Conservation (phyloP, 306 rosid genomes). For the Citrullus amarus region DNA sequence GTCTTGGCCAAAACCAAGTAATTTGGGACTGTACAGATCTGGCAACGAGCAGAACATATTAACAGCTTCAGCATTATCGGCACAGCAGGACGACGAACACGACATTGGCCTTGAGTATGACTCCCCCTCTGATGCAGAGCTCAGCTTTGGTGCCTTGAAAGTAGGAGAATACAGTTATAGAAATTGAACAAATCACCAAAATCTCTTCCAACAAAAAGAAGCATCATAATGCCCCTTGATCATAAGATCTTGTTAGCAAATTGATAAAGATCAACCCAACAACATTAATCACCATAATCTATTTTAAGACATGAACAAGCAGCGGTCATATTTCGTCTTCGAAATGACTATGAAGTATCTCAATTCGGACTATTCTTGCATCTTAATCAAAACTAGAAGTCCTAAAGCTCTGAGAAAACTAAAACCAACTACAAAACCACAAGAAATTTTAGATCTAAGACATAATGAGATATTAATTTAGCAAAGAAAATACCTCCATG, state of each 20-base stretch:
- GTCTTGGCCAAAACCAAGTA: conserved; percentile 14
- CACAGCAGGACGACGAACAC: conserved; percentile 20
- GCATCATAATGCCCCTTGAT: background rate
- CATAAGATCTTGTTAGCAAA: background rate
- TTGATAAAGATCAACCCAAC: background rate
- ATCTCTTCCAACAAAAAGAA: background rate
- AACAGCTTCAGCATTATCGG: conserved; percentile 15
- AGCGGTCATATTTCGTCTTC: background rate
- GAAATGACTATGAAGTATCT: background rate
- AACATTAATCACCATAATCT: background rate
- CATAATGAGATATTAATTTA: background rate
- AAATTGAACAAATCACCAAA: background rate
- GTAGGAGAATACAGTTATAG: background rate
- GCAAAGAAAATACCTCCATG: conserved; percentile 31
- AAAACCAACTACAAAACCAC: background rate
- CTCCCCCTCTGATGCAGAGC: conserved; percentile 57
- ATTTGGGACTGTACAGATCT: conserved; percentile 35
- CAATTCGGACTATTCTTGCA: background rate
- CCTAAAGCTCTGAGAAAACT: background rate
- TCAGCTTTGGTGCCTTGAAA: conserved; percentile 40
- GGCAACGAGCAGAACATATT: conserved; percentile 40
- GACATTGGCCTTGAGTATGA: conserved; percentile 29
- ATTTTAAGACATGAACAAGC: background rate
- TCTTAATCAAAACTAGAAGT: background rate
- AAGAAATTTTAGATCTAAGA: background rate